Evolutionary conservation across 2,329 filamentous ascomycete species (phyloP), one percentile per base, ranked within the genome.

Genomic region (Pyrenophora tritici-repentis): DNA sequence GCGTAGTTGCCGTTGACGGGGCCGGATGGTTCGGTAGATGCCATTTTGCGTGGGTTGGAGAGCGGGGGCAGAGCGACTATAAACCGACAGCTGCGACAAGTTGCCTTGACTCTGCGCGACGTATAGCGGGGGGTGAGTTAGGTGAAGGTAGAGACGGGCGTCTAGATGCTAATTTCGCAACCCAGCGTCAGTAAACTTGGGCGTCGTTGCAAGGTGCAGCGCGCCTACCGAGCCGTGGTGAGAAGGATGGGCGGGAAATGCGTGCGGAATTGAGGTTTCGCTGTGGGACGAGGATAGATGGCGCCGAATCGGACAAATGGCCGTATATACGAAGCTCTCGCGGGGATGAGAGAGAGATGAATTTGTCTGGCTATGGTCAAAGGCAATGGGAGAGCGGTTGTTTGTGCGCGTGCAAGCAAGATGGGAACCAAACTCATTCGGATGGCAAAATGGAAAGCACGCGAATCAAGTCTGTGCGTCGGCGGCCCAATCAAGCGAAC

Each of bases 1-100:
- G 69, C 75, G 61, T 80, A 79, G 68, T 68, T 78, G 72, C 79
- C 79, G 59, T 82, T 81, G 64, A 77, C 68, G 37, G 77, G 73
- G 50, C 60, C 63, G 48, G 64, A 55, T 47, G 67, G 66, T 36
- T 72, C 70, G 61, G 68, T 66, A 58, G 64, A 56, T 59, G 69
- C 69, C 70, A 73, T 73, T 42, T 58, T 62, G 66, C 55, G 42
- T 44, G 45, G 51, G 46, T 58, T 40, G 47, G 55, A 39, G 35
- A 48, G 32, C 47, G 43, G 16, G 43, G 47, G 55, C 40, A 29
- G 26, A 29, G 26, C 26, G 26, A 29, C 26, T 29, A 37, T 53
- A 26, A 37, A 34, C 38, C 39, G 49, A 46, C 35, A 41, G 45
- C 50, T 39, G 49, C 42, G 39, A 34, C 26, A 40, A 36, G 18